Base-by-base conservation (phyloP, 495 filamentous ascomycete genomes). In the Aspergillus bertholletiae region DNA sequence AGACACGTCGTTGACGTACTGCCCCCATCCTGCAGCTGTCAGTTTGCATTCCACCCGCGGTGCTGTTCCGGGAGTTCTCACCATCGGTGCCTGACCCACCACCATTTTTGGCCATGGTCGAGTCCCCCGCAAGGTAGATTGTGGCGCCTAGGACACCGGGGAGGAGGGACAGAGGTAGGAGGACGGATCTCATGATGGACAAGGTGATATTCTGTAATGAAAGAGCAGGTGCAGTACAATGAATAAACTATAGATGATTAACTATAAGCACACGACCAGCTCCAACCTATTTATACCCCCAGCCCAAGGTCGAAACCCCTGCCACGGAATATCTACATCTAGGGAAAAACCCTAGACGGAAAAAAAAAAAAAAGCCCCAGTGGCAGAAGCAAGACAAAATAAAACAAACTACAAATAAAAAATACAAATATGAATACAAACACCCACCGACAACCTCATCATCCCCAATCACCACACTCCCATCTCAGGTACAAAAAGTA, bases 71-170 rank as follows among this genome's bases (percentile, higher is more conserved):
- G 30, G 27, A 30, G 23, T 7, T 34, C 49, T 32, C 65, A 65
- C 65, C 68, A 23, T 64, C 54, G 12, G 65, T 67, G n/a, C 58
- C 58, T 15, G 68, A 68, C 13, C 69, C 72, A 17, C 65, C 70
- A 5, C 74, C 74, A 41, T 59, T 65, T 8, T 60, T 63, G 7
- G 80, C 81, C 75, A 82, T 84, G 23, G 81, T 84, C 21, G 79
- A 82, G 59, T 84, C 81, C 21, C 81, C 80, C 11, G 76, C 77
- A 1, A 84, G 68, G 60, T 83, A 84, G 53, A 84, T 62, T 0
- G 68, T 76, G 9, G 66, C 51, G 15, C 62, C 65, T 27, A 71
- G 57, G 11, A 56, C 57, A 45, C 56, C 55, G 24, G 70, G 68
- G 5, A 70, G 49, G 15, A 68, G 40, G 7, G 53, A 43, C 17